Conservation (phyloP, 2,329 filamentous ascomycete species). For the Thielaviopsis cerberus region DNA sequence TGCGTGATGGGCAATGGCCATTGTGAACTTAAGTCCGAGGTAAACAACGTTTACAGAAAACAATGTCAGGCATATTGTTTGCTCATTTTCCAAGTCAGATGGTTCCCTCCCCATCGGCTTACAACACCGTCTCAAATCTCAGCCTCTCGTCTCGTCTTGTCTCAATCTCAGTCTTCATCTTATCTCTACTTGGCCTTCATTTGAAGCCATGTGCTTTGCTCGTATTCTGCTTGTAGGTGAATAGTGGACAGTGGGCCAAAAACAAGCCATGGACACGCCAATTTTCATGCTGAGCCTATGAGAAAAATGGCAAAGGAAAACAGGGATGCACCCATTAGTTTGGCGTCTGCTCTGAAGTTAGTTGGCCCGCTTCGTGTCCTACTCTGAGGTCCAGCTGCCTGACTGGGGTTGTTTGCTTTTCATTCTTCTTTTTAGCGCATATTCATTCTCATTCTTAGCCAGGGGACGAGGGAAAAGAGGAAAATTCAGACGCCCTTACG, state of each 20-base stretch:
- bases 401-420: not conserved
- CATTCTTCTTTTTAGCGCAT: not conserved
- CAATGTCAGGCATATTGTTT: not conserved
- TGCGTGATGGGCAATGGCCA: not conserved
- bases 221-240: not conserved
- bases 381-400: not conserved
- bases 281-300: too few relatives aligned
- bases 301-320: not conserved
- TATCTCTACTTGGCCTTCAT: not conserved
- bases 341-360: not conserved
- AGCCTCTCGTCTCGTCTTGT: not conserved
- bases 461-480: not conserved
- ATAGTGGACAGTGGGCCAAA: not conserved
- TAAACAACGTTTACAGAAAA: not conserved
- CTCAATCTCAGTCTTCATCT: not conserved
- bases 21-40: not conserved
- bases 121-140: too few relatives aligned
- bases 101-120: too few relatives aligned
- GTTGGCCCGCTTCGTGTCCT: not conserved
- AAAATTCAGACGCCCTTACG: too few relatives aligned
- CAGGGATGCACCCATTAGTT: slow-evolving; percentile 3
- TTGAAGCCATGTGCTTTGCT: not conserved
- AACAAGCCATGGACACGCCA: not conserved
- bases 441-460: not conserved
- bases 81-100: too few relatives aligned